These are phyloP conservation scores for Rhizomucor pusillus DNA, from an alignment of 371 early-diverging fungal genomes.

Conservation along the genomic window DNA sequence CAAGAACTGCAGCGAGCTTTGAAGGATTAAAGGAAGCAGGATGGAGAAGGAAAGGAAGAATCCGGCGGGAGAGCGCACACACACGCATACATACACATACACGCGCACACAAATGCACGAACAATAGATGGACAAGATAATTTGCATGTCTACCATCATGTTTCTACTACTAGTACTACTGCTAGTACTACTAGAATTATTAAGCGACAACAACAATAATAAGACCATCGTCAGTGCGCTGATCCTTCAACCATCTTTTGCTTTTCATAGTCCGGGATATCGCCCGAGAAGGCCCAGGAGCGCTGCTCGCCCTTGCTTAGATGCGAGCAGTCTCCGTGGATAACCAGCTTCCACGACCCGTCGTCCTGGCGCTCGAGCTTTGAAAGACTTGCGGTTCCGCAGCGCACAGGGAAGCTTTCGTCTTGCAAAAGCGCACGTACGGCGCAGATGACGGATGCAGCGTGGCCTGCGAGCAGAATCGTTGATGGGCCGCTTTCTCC, in stretches of 20 bases:
- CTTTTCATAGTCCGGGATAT: conserved; percentile 36
- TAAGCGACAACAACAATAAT: too few species aligned
- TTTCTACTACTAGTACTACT: not conserved
- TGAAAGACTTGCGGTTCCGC: conserved; percentile 31
- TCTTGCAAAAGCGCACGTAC: conserved; percentile 30
- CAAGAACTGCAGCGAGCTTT: conserved; percentile 51
- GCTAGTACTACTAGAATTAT: too few species aligned
- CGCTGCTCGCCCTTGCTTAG: conserved; percentile 32
- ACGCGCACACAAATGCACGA: not conserved
- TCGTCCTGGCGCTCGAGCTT: conserved; percentile 24
- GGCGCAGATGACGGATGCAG: conserved; percentile 35
- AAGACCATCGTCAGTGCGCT: not conserved
- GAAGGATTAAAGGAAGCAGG: conserved; percentile 9
- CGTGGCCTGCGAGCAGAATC: conserved; percentile 35
- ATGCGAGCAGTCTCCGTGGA: conserved; percentile 25
- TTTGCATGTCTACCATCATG: not conserved
- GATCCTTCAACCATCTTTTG: conserved; percentile 3
- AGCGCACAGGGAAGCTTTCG: conserved; percentile 17
- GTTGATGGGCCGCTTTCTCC: conserved; percentile 7
- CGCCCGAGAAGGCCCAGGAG: conserved; percentile 38
- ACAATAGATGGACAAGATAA: too few species aligned
- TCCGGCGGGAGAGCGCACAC: not conserved
- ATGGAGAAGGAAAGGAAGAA: conserved; percentile 15
- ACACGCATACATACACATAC: not conserved
- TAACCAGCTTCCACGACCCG: conserved; percentile 20